Evolutionary conservation across 768 basidiomycete genomes (phyloP).

Genomic region (Auricularia auricula-judae): DNA sequence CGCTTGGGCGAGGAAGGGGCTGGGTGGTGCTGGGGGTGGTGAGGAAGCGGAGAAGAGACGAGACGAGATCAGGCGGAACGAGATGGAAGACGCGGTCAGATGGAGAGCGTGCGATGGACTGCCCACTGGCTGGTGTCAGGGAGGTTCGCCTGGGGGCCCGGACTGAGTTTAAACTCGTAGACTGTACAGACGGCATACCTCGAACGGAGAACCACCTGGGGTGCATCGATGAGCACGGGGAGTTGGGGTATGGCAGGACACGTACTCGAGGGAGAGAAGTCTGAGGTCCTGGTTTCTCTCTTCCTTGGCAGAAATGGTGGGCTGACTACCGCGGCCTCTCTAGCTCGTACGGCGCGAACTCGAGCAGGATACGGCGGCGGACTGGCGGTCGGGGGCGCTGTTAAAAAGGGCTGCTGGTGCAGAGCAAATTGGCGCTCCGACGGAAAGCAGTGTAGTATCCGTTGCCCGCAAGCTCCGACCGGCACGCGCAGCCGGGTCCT

Average conservation of each 20-base stretch:
- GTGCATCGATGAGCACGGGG: not conserved
- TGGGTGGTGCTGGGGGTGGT: not conserved
- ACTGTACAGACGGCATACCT: not conserved
- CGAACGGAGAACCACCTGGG: constrained; percentile 1
- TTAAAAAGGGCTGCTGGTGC: not conserved
- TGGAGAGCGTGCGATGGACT: not conserved
- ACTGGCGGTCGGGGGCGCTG: not conserved
- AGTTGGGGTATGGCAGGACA: not conserved
- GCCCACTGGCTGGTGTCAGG: not conserved
- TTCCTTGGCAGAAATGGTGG: not conserved
- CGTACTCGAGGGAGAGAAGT: not conserved
- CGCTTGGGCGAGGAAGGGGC: not conserved
- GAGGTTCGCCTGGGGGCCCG: not conserved
- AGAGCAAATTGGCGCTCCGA: not conserved
- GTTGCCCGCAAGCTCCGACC: not conserved
- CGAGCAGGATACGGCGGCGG: not conserved
- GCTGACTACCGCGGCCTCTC: not conserved
- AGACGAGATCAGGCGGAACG: too few relatives aligned
- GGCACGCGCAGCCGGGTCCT: not conserved
- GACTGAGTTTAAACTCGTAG: not conserved
- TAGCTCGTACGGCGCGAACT: not conserved
- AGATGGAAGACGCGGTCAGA: not conserved
- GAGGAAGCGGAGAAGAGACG: not conserved
- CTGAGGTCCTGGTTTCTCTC: not conserved
- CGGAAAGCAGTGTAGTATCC: not conserved